A percentile compares a stretch with the other conserved stretches of the same genome.
These are phyloP conservation scores for Solanum chaucha DNA, from an alignment of 257 asterid genomes.

Conservation along the genomic window DNA sequence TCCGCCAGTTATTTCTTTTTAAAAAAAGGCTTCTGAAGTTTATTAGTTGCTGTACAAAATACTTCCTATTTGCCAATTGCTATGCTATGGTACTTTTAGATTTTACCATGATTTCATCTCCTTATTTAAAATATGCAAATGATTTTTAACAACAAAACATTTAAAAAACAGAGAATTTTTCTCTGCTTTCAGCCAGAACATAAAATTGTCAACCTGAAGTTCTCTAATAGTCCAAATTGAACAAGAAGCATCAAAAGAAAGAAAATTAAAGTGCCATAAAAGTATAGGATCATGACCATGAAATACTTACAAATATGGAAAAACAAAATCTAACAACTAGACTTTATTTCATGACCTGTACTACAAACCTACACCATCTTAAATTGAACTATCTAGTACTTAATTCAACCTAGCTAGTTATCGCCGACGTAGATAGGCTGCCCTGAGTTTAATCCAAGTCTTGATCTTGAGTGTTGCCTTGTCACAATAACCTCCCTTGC, in stretches of 20 bases:
- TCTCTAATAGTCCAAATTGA: background rate
- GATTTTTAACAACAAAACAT: background rate
- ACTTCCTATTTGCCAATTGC: background rate
- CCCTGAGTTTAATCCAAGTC: background rate
- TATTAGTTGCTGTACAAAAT: background rate
- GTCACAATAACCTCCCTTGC: background rate
- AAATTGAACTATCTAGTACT: no score
- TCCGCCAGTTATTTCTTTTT: background rate
- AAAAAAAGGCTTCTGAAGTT: background rate
- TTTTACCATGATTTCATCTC: background rate
- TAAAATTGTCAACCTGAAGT: background rate
- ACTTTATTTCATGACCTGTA: background rate
- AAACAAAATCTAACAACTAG: background rate
- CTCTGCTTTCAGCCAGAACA: background rate
- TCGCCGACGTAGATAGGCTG: background rate
- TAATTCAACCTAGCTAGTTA: background rate
- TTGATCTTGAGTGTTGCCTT: constrained; percentile 6
- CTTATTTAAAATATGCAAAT: background rate
- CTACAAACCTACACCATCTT: background rate
- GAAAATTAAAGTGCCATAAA: background rate
- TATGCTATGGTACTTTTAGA: background rate
- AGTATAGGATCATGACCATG: background rate
- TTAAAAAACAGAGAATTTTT: background rate
- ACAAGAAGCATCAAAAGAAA: background rate
- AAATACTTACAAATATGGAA: background rate